Evolutionary conservation across 208 protist genomes (phyloP), one percentile per base, ranked within the genome.

Genomic region (Trypanosoma scelopori): DNA sequence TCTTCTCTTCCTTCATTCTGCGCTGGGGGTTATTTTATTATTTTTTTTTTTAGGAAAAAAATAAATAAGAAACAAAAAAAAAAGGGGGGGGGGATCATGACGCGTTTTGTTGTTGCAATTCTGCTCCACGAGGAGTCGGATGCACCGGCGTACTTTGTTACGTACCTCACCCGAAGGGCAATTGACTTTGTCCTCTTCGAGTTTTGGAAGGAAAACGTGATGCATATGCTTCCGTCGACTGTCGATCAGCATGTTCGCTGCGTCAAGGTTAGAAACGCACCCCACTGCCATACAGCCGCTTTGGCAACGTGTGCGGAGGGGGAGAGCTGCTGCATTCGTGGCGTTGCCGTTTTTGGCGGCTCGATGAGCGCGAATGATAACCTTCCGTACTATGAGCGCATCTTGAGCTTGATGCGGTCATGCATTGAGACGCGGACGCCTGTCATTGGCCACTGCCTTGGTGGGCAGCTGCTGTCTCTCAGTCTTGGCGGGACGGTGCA

Each of bases 341-440:
- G 49, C 5, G 71, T 77, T 25, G 71, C 32, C 1, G 72, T 56
- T 27, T 64, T 77, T 43, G 71, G 71, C 4, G 71, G 71, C 20
- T 69, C 61, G 7, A 73, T 77, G 55, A 77, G 71, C 51, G 65
- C 55, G 32, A 77, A 77, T 46, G 71, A 77, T 32, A 27, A 77
- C 12, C 55, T 63, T 12, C 55, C 71, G 5, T 51, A 77, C 57
- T 71, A 66, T 41, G 47, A 55, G 3, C 39, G 46, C 1, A 56
- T 71, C 42, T 35, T 49, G 5, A 16, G 32, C 18, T 27, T 77
- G 13, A 57, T 77, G 52, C 52, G 64, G 25, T 67, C 59, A 4
- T 77, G 71, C 50, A 56, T 77, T 16, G 23, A 46, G 1, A 71
- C 52, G 6, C 50, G 65, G 2, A 71, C 55, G 3, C 71, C 71